A percentile compares a stretch with the other conserved stretches of the same genome.
Conservation (phyloP, 305 asterid species). For the Ajuga reptans region DNA sequence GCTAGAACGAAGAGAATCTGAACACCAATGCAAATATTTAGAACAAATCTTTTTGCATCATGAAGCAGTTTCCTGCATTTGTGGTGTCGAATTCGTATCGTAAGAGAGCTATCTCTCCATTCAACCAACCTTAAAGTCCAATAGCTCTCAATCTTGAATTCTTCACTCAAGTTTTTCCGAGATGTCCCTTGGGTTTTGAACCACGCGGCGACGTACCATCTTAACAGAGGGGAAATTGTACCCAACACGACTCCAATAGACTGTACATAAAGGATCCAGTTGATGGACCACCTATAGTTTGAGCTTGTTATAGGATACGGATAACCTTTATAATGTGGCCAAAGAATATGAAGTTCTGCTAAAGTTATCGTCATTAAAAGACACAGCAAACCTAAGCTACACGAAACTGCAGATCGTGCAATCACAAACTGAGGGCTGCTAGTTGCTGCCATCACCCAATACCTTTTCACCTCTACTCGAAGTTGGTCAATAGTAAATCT, state of each 20-base stretch:
- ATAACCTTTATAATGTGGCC: no score
- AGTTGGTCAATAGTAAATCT: neutral
- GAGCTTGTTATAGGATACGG: neutral
- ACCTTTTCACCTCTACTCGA: neutral
- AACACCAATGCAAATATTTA: constrained; percentile 9
- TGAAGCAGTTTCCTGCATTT: neutral
- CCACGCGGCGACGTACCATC: neutral
- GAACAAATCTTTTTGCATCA: neutral
- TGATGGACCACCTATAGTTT: neutral
- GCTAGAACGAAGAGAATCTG: constrained; percentile 13
- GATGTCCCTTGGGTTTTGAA: neutral
- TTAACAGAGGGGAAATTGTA: neutral
- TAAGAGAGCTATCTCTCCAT: neutral
- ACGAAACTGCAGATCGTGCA: constrained; percentile 9
- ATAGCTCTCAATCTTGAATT: neutral
- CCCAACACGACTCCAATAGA: neutral
- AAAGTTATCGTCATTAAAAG: neutral
- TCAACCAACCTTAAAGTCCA: neutral
- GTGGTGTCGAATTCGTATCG: neutral
- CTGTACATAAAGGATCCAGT: constrained; percentile 2
- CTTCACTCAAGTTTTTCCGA: neutral
- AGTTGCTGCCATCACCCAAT: constrained; percentile 25
- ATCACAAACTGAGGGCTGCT: constrained; percentile 26
- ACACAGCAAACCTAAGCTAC: neutral
- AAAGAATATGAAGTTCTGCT: neutral